A percentile compares a stretch with the other conserved stretches of the same genome.
These are phyloP conservation scores for Lepidopterella palustris DNA, from an alignment of 495 filamentous ascomycete species.

Conservation along the genomic window DNA sequence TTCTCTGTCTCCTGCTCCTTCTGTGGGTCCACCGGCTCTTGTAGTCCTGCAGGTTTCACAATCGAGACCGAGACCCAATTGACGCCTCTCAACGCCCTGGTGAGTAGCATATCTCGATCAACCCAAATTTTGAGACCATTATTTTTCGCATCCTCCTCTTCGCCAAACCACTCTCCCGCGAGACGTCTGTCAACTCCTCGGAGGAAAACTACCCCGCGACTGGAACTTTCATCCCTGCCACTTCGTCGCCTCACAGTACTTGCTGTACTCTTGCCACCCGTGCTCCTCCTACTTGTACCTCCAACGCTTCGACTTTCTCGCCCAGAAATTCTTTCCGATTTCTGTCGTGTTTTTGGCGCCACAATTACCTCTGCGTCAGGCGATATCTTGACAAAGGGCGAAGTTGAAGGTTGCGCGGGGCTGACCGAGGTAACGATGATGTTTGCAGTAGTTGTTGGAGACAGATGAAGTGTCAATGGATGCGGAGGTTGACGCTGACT, in stretches of 20 bases:
- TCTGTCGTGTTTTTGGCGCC: conserved; percentile 76
- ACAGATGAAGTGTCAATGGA: conserved; percentile 85
- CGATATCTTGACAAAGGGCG: conserved; percentile 82
- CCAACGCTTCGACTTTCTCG: conserved; percentile 65
- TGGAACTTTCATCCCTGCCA: conserved; percentile 27
- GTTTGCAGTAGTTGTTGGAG: conserved; percentile 90
- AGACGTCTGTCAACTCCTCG: conserved; percentile 64
- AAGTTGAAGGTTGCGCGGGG: conserved; percentile 59
- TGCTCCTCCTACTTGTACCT: conserved; percentile 61
- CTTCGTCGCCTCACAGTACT: conserved; percentile 60
- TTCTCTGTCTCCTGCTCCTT: conserved; percentile 52
- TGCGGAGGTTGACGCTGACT: conserved; percentile 51
- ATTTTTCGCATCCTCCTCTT: conserved; percentile 44
- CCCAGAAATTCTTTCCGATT: conserved; percentile 47
- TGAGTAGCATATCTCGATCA: conserved; percentile 63
- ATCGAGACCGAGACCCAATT: conserved; percentile 69
- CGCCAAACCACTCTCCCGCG: conserved; percentile 68
- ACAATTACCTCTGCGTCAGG: conserved; percentile 95
- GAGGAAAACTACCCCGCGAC: conserved; percentile 42
- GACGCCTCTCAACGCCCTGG: conserved; percentile 62
- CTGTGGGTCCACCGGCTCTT: conserved; percentile 66
- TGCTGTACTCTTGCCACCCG: conserved; percentile 60
- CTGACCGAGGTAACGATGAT: conserved; percentile 74
- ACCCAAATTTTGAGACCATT: conserved; percentile 76
- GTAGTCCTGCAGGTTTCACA: conserved; percentile 71